Evolutionary conservation across 1,139 yeast genomes (phyloP).

Genomic region (Tardiomyces digboiensis): DNA sequence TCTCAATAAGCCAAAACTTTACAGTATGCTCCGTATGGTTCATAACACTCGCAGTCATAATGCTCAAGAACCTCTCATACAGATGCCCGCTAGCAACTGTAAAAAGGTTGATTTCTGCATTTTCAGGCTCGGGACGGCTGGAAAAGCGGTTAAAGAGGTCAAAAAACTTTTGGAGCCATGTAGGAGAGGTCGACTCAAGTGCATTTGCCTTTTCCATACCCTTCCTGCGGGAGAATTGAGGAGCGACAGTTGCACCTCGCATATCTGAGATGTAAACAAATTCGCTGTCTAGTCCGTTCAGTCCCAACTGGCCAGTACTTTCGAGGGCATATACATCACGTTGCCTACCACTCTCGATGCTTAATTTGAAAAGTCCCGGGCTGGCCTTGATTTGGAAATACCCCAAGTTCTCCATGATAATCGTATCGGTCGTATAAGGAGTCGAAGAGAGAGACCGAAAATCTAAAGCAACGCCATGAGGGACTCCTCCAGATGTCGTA

Average conservation of each 20-base stretch:
- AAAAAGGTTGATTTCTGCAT: constrained; percentile 70
- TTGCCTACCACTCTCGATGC: constrained; percentile 35
- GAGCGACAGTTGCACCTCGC: constrained; percentile 22
- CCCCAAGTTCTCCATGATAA: constrained; percentile 64
- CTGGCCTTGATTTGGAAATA: constrained; percentile 62
- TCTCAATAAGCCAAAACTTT: constrained; percentile 84
- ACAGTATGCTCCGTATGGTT: constrained; percentile 50
- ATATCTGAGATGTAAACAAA: constrained; percentile 4
- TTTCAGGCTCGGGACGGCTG: constrained; percentile 14
- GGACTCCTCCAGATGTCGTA: constrained; percentile 28
- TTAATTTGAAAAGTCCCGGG: constrained; percentile 58
- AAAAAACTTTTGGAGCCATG: constrained; percentile 3
- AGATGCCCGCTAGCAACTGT: constrained; percentile 73
- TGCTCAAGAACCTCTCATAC: constrained; percentile 63
- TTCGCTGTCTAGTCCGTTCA: constrained; percentile 4
- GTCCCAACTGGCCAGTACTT: constrained; percentile 11
- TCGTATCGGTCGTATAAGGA: constrained; percentile 39
- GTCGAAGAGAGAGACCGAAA: constrained; percentile 22
- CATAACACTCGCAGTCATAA: constrained; percentile 74
- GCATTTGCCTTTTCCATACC: constrained; percentile 35
- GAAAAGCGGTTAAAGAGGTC: constrained; percentile 1
- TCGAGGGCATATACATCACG: constrained; percentile 33
- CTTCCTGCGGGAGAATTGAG: constrained; percentile 35
- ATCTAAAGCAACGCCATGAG: constrained; percentile 45
- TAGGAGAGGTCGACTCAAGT: constrained; percentile 11